Conservation (phyloP, 202 grass and related monocot genomes). For the Schoenoplectus tabernaemontani region DNA sequence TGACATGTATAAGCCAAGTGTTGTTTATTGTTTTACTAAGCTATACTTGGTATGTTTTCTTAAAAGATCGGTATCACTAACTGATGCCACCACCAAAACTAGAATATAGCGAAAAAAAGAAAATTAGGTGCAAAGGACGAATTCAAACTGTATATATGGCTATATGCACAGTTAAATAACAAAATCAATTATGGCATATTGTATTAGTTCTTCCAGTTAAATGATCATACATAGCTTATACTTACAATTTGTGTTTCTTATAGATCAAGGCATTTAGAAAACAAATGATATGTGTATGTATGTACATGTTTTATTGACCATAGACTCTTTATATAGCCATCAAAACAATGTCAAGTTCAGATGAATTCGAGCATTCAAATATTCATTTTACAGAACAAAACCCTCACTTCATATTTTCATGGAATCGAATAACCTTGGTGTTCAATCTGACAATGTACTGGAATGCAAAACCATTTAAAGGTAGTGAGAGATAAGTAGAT, state of each 20-base stretch:
- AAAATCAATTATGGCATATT: background rate
- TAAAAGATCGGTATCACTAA: background rate
- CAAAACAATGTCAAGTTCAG: too few species aligned
- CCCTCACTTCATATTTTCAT: too few species aligned
- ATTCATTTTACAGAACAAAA: too few species aligned
- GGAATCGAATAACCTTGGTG: too few species aligned
- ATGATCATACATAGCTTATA: background rate
- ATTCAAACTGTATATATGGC: background rate
- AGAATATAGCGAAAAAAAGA: background rate
- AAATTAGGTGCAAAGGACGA: background rate
- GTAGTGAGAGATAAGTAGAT: background rate
- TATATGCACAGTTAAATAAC: background rate
- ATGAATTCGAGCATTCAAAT: too few species aligned
- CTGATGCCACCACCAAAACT: background rate
- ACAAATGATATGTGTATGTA: background rate
- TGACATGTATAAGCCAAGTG: background rate
- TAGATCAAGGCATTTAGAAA: background rate
- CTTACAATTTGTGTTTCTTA: background rate
- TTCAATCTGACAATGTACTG: too few species aligned
- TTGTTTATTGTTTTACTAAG: background rate
- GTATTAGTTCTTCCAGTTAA: background rate
- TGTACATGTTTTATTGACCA: too few species aligned
- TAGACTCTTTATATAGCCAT: too few species aligned
- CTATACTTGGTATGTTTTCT: background rate
- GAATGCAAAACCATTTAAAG: too few species aligned